A percentile compares a stretch with the other conserved stretches of the same genome.
Conservation (phyloP, 768 basidiomycete genomes). For the Serendipita sp. region DNA sequence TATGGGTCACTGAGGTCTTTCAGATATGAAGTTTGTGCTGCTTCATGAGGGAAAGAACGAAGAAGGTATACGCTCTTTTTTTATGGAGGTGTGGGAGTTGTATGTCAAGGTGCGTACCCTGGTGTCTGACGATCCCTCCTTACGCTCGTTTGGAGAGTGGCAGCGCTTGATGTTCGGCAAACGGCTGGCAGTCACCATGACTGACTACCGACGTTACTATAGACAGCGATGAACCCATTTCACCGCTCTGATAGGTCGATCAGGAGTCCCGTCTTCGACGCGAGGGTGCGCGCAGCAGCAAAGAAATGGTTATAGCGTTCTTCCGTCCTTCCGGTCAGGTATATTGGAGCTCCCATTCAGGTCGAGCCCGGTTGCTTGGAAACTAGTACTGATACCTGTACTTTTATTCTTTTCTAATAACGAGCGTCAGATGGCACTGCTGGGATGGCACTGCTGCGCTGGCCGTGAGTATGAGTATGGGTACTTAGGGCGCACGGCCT, state of each 20-base stretch:
- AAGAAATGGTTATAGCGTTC: constrained; percentile 53
- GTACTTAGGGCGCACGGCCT: too few relatives aligned
- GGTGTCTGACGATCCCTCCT: not conserved
- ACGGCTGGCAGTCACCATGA: not conserved
- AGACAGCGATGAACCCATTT: constrained; percentile 93
- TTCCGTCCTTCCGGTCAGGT: not conserved
- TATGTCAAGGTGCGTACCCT: constrained; percentile 69
- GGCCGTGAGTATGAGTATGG: too few relatives aligned
- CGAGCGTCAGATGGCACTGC: too few relatives aligned
- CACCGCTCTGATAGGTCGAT: constrained; percentile 79
- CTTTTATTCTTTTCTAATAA: too few relatives aligned
- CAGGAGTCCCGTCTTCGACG: constrained; percentile 67
- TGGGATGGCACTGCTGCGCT: too few relatives aligned
- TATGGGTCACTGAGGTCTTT: constrained; percentile 9
- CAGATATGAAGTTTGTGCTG: constrained; percentile 90
- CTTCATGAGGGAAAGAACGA: constrained; percentile 94
- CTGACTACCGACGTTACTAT: constrained; percentile 9
- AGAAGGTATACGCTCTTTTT: constrained; percentile 85
- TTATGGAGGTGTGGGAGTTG: constrained; percentile 91
- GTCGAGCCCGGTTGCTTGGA: too few relatives aligned
- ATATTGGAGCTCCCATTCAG: not conserved
- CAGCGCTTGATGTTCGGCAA: constrained; percentile 6
- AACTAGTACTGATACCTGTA: too few relatives aligned
- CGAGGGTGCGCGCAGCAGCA: constrained; percentile 68
- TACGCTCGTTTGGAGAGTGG: not conserved